These are phyloP conservation scores for Nannochloris sp. DNA, from an alignment of 139 green algal genomes.

Conservation along the genomic window DNA sequence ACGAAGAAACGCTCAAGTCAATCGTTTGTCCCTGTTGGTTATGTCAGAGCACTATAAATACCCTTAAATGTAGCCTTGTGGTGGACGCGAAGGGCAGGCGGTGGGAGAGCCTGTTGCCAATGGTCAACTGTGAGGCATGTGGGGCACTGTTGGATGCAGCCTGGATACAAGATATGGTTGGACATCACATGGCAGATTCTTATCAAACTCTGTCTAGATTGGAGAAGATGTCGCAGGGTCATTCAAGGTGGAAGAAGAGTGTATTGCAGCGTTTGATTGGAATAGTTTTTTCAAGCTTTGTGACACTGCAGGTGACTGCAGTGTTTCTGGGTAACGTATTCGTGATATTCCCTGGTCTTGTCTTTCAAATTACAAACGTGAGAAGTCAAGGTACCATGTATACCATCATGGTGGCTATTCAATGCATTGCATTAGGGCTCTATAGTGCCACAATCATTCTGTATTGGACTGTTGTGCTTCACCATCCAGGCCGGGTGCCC, in stretches of 20 bases:
- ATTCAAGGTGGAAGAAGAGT: neutral
- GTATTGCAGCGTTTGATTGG: neutral
- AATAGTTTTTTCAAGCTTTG: no score
- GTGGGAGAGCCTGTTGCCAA: neutral
- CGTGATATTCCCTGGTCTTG: neutral
- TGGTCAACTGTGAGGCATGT: neutral
- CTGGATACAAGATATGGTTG: neutral
- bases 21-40: no score
- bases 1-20: no score
- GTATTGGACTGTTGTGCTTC: conserved; percentile 6
- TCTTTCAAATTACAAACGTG: no score
- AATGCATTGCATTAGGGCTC: neutral
- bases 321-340: neutral
- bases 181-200: neutral
- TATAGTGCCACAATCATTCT: conserved; percentile 8
- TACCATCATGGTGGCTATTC: no score
- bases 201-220: neutral
- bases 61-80: neutral
- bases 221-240: neutral
- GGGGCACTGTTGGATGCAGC: neutral
- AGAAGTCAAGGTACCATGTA: no score
- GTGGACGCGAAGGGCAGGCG: neutral
- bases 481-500: conserved; percentile 7
- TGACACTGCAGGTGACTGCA: neutral
- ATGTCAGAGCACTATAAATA: no score